Conservation (phyloP, 345 rosid species). For the Atalantia buxifolia region DNA sequence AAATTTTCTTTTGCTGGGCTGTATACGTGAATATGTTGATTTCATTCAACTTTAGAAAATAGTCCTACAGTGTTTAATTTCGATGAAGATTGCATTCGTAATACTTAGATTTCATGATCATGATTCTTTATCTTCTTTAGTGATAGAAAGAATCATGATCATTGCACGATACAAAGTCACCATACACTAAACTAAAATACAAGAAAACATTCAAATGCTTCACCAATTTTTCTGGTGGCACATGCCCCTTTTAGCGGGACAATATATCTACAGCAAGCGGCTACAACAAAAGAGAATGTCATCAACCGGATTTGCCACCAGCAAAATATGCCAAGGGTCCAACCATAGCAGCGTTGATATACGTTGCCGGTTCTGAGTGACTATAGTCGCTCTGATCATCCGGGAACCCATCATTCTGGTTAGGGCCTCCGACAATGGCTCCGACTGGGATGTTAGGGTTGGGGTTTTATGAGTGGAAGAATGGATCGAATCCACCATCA, state of each 20-base stretch:
- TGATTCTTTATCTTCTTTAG: neutral
- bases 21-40: too few relatives aligned
- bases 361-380: constrained; percentile 85
- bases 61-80: neutral
- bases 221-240: neutral
- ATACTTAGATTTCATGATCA: constrained; percentile 2
- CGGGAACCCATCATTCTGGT: constrained; percentile 59
- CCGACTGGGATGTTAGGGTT: constrained; percentile 73
- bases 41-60: neutral
- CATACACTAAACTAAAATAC: neutral
- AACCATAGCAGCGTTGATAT: constrained; percentile 75
- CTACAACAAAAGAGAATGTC: neutral
- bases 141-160: neutral
- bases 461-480: constrained; percentile 48
- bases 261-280: neutral
- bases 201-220: neutral
- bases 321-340: constrained; percentile 80
- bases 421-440: constrained; percentile 86
- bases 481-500: constrained; percentile 61
- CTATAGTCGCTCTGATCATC: constrained; percentile 67
- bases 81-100: neutral
- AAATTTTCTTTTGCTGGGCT: too few relatives aligned
- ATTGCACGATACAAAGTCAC: neutral
- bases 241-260: neutral
- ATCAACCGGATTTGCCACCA: constrained; percentile 12